A percentile compares a stretch with the other conserved stretches of the same genome.
phyloP scores from a whole-genome alignment of 2,329 filamentous ascomycete genomes.

The Arthrobotrys pseudoclavata region DNA sequence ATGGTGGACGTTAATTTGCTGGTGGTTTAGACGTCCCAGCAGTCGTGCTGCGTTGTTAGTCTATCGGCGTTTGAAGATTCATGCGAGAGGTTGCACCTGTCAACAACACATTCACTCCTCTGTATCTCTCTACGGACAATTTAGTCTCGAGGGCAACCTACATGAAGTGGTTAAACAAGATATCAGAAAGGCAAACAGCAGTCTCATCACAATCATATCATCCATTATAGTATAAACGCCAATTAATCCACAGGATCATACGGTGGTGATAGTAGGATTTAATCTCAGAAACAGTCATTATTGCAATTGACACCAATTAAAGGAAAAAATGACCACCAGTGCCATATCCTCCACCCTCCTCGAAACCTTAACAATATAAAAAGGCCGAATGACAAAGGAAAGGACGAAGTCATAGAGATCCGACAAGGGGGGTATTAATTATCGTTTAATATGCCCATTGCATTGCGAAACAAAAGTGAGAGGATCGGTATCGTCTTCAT shows the following conservation, averaged over 20 bases:
- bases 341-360: constrained; percentile 23
- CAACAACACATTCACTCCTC: neutral
- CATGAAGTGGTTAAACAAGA: too few relatives aligned
- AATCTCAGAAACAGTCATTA: too few relatives aligned
- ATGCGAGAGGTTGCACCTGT: neutral
- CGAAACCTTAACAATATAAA: neutral
- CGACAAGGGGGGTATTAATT: neutral
- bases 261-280: too few relatives aligned
- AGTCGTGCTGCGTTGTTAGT: constrained; percentile 7
- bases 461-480: neutral
- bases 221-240: too few relatives aligned
- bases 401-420: neutral
- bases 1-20: constrained; percentile 11
- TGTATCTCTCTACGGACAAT: too few relatives aligned
- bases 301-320: too few relatives aligned
- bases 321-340: constrained; percentile 45
- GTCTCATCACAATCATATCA: neutral
- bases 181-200: too few relatives aligned
- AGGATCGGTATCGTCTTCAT: neutral
- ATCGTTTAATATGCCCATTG: neutral
- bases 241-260: neutral
- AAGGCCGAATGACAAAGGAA: neutral
- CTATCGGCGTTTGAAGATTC: neutral
- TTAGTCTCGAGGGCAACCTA: too few relatives aligned
- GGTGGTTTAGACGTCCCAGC: constrained; percentile 6